phyloP scores from a whole-genome alignment of 345 rosid genomes.

The Excoecaria cochinchinensis region DNA sequence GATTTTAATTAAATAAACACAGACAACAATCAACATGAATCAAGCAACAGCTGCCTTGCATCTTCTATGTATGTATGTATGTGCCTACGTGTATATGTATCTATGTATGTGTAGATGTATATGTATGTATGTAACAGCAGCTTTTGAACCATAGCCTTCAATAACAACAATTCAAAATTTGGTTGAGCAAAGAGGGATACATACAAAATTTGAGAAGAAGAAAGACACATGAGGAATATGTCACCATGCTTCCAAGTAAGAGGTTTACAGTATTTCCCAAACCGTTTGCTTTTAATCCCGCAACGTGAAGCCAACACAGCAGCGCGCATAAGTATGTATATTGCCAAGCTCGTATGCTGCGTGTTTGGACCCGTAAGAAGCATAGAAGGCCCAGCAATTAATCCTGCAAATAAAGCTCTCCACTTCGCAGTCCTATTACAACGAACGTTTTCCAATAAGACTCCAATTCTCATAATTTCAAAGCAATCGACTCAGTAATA shows the following conservation, averaged over 20 bases:
- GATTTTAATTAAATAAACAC: not conserved
- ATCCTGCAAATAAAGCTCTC: constrained; percentile 86
- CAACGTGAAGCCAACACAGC: constrained; percentile 89
- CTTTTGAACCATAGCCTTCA: not conserved
- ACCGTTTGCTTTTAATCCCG: constrained; percentile 84
- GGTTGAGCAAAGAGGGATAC: constrained; percentile 22
- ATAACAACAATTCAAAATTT: constrained; percentile 7
- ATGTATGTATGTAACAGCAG: not conserved
- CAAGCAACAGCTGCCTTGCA: not conserved
- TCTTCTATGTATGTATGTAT: not conserved
- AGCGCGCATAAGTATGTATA: constrained; percentile 92
- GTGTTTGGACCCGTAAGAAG: constrained; percentile 80
- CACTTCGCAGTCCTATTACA: constrained; percentile 72
- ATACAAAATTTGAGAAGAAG: constrained; percentile 91
- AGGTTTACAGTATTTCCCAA: constrained; percentile 78
- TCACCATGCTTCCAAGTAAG: constrained; percentile 99
- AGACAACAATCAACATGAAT: not conserved
- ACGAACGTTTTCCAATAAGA: constrained; percentile 14
- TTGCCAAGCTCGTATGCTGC: constrained; percentile 81
- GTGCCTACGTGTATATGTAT: too few species aligned
- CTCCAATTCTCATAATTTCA: not conserved
- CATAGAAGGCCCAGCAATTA: constrained; percentile 94
- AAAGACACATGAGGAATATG: constrained; percentile 90
- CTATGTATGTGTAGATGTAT: too few species aligned
- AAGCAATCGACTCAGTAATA: not conserved